These are phyloP conservation scores for Xanthoceras sorbifolium DNA, from an alignment of 345 rosid species.

Conservation along the genomic window DNA sequence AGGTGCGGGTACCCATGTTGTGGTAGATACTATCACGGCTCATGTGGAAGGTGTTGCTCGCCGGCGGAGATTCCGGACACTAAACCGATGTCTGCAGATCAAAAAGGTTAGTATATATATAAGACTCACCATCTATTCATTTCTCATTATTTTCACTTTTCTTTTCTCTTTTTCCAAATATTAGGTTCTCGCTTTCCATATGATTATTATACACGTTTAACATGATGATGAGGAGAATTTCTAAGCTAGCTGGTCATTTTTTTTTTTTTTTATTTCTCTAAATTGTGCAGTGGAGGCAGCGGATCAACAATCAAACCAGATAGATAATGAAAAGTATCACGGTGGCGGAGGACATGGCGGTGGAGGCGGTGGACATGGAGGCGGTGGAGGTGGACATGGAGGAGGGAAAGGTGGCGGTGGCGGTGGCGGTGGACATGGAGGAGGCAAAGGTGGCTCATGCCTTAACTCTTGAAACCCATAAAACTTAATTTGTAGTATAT, in stretches of 20 bases:
- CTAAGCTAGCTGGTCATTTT: neutral
- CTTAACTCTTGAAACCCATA: no score
- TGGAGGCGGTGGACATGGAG: neutral
- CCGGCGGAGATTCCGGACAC: neutral
- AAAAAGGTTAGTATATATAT: neutral
- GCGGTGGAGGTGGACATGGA: neutral
- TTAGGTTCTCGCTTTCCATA: no score
- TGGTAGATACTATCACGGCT: neutral
- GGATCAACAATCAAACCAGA: neutral
- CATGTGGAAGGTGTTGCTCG: neutral
- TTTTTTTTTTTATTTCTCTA: neutral
- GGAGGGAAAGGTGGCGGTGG: neutral
- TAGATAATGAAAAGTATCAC: neutral
- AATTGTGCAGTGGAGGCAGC: neutral
- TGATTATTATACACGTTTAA: neutral
- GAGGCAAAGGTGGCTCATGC: neutral
- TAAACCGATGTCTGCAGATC: neutral
- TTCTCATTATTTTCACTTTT: no score
- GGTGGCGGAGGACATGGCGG: no score
- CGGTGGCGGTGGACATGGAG: constrained; percentile 6
- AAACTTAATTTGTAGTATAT: no score
- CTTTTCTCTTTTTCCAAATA: no score
- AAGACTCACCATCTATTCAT: neutral
- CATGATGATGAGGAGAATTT: neutral
- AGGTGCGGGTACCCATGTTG: neutral